phyloP scores from a whole-genome alignment of 768 basidiomycete genomes.

The Leccinum uliginosum region DNA sequence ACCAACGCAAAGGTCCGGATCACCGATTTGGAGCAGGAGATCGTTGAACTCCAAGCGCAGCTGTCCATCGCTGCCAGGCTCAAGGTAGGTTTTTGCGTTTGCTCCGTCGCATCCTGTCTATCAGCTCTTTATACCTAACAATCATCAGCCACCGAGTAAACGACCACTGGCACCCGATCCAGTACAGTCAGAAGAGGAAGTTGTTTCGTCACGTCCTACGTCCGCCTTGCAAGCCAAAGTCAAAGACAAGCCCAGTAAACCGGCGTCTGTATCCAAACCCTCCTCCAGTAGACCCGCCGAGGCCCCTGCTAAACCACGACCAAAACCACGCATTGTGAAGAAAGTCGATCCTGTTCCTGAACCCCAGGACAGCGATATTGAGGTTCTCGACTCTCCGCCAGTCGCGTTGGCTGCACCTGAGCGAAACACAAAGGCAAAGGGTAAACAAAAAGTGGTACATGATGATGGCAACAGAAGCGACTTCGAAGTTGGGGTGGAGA shows the following conservation, averaged over 20 bases:
- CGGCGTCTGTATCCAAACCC: conserved; percentile 14
- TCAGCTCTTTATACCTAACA: background rate
- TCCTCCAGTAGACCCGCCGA: conserved; percentile 16
- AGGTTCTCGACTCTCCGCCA: conserved; percentile 19
- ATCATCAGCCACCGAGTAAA: conserved; percentile 11
- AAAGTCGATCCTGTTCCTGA: conserved; percentile 14
- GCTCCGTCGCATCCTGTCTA: conserved; percentile 15
- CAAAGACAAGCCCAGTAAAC: conserved; percentile 17
- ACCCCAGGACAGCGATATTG: conserved; percentile 30
- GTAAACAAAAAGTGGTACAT: conserved; percentile 36
- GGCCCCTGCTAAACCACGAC: conserved; percentile 19
- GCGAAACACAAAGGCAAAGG: conserved; percentile 28
- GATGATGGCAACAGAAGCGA: conserved; percentile 16
- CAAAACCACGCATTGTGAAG: conserved; percentile 20
- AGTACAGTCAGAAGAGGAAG: conserved; percentile 17
- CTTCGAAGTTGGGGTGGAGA: conserved; percentile 19
- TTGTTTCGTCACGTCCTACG: conserved; percentile 13
- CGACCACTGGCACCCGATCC: conserved; percentile 6
- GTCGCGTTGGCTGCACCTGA: conserved; percentile 17
- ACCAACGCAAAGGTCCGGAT: conserved; percentile 29
- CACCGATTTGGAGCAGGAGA: conserved; percentile 32
- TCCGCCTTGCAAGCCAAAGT: conserved; percentile 7
- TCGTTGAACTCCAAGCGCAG: conserved; percentile 42
- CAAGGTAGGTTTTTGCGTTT: conserved; percentile 11
- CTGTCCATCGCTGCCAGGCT: conserved; percentile 36